Conservation (phyloP, 2,329 filamentous ascomycete species). For the Colletotrichum truncatum region DNA sequence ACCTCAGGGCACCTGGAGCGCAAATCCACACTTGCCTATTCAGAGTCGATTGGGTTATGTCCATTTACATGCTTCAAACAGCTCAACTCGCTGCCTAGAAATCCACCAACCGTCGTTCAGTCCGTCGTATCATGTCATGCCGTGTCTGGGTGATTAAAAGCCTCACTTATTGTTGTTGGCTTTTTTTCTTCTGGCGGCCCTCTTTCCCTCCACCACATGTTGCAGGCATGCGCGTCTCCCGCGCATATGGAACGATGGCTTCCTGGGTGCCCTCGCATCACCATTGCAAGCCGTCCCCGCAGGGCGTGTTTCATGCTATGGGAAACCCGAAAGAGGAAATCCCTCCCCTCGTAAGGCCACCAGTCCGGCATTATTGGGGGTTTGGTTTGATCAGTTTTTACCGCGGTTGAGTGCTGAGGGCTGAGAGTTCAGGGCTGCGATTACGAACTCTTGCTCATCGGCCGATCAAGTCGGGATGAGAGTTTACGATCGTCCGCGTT, state of each 20-base stretch:
- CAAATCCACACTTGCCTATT: too few relatives aligned
- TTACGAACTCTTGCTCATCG: slow-evolving; percentile 2
- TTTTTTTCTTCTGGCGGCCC: not conserved
- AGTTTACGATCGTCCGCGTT: not conserved
- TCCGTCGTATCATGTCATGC: not conserved
- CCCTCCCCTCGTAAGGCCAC: not conserved
- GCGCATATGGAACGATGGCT: not conserved
- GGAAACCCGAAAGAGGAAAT: slow-evolving; percentile 5
- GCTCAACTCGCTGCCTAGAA: too few relatives aligned
- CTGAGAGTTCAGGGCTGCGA: not conserved
- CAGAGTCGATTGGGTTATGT: too few relatives aligned
- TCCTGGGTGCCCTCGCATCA: not conserved
- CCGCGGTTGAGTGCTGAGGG: not conserved
- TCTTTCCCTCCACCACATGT: not conserved
- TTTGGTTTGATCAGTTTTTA: too few relatives aligned
- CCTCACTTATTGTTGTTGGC: not conserved
- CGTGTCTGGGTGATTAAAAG: not conserved
- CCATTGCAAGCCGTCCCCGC: slow-evolving; percentile 1
- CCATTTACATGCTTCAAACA: too few relatives aligned
- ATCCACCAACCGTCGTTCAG: not conserved
- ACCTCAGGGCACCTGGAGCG: not conserved
- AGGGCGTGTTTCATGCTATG: slow-evolving; percentile 20
- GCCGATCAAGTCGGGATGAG: not conserved
- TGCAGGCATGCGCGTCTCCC: slow-evolving; percentile 13
- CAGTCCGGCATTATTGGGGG: not conserved